phyloP scores from a whole-genome alignment of 2,329 filamentous ascomycete genomes.

The Epichloe aotearoae region DNA sequence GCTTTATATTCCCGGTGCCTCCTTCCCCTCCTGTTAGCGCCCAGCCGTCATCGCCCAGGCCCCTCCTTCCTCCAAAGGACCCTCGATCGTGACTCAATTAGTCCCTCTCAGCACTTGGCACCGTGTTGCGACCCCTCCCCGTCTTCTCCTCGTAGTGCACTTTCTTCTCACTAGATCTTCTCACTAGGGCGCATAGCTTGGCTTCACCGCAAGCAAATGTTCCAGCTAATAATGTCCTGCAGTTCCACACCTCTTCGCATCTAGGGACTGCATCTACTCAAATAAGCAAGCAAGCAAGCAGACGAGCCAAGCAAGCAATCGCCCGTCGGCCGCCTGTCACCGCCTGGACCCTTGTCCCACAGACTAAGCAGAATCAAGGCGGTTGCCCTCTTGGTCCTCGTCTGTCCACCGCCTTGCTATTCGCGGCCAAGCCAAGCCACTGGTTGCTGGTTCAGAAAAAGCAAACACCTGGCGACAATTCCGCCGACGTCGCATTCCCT shows the following conservation, averaged over 20 bases:
- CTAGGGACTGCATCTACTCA: neutral
- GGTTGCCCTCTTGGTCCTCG: neutral
- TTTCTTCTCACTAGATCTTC: neutral
- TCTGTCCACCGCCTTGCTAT: neutral
- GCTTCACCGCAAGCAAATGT: neutral
- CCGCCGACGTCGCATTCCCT: slow-evolving; percentile 7
- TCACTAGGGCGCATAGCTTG: neutral
- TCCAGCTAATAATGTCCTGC: slow-evolving; percentile 1
- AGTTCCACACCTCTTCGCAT: neutral
- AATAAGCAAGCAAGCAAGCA: neutral
- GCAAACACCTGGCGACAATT: slow-evolving; percentile 6
- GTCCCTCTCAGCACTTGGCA: too few relatives aligned
- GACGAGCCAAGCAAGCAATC: neutral
- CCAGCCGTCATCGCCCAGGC: neutral
- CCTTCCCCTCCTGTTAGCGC: neutral
- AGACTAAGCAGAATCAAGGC: neutral
- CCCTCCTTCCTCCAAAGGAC: neutral
- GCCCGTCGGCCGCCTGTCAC: slow-evolving; percentile 8
- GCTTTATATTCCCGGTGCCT: neutral
- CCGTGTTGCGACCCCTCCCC: too few relatives aligned
- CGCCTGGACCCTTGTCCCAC: slow-evolving; percentile 9
- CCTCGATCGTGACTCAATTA: neutral
- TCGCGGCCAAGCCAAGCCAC: neutral
- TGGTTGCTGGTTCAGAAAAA: neutral
- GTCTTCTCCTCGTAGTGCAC: too few relatives aligned